A percentile compares a stretch with the other conserved stretches of the same genome.
Conservation (phyloP, 371 early-diverging fungal species). For the Zancudomyces culisetae region DNA sequence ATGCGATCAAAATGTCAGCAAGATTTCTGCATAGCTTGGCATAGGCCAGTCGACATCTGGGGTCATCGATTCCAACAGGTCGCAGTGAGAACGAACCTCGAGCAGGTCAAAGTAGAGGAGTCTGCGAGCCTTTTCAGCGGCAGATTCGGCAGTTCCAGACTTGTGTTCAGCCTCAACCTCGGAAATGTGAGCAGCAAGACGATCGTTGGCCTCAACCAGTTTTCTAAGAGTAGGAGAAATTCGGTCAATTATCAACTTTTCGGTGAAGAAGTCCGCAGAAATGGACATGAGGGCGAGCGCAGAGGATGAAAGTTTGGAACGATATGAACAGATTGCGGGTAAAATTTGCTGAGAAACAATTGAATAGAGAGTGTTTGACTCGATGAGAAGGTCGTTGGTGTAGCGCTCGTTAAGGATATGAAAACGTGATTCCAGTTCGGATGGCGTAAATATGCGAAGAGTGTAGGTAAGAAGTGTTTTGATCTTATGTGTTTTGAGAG, state of each 20-base stretch:
- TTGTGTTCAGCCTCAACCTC: slow-evolving; percentile 32
- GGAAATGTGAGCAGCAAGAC: slow-evolving; percentile 29
- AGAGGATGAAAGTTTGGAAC: slow-evolving; percentile 65
- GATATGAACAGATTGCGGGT: slow-evolving; percentile 73
- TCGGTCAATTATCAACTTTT: slow-evolving; percentile 43
- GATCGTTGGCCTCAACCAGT: slow-evolving; percentile 31
- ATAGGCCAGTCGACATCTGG: slow-evolving; percentile 85
- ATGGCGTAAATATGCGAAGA: slow-evolving; percentile 64
- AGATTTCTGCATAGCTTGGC: slow-evolving; percentile 90
- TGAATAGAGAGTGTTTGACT: slow-evolving; percentile 75
- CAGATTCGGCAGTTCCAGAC: slow-evolving; percentile 32
- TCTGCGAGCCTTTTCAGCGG: slow-evolving; percentile 38
- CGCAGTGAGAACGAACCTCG: slow-evolving; percentile 45
- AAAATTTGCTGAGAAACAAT: slow-evolving; percentile 68
- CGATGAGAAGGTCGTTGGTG: slow-evolving; percentile 84
- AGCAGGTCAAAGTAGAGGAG: slow-evolving; percentile 51
- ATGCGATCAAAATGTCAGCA: slow-evolving; percentile 42
- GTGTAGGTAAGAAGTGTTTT: slow-evolving; percentile 49
- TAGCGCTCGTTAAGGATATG: slow-evolving; percentile 89
- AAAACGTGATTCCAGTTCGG: slow-evolving; percentile 79
- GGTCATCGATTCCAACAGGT: slow-evolving; percentile 55
- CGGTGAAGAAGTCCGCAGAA: slow-evolving; percentile 38
- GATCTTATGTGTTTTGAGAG: slow-evolving; percentile 49
- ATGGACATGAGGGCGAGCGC: slow-evolving; percentile 41
- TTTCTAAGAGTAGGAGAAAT: slow-evolving; percentile 37